Percentiles rank a stretch among this genome's conserved stretches.
phyloP scores from a whole-genome alignment of 768 basidiomycete species.

The Calocybe cyanea region DNA sequence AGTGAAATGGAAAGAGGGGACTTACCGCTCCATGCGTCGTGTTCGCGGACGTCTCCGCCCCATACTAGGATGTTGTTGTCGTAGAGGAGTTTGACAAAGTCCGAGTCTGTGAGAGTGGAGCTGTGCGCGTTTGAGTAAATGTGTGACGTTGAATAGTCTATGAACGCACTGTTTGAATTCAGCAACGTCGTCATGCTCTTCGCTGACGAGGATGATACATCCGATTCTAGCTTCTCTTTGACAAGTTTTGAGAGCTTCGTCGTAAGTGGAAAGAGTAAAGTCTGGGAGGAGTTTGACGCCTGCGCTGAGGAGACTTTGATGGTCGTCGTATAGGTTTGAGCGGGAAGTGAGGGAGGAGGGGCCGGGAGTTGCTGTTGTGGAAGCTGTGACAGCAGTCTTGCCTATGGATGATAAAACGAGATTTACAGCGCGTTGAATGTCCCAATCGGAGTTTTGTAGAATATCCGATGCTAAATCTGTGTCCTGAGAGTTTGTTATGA shows the following conservation, averaged over 20 bases:
- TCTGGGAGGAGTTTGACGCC: slow-evolving; percentile 64
- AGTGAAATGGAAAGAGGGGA: not conserved
- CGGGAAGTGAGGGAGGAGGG: slow-evolving; percentile 45
- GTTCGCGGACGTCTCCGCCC: slow-evolving; percentile 87
- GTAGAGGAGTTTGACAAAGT: slow-evolving; percentile 62
- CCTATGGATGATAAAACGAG: slow-evolving; percentile 44
- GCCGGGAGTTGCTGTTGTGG: slow-evolving; percentile 20
- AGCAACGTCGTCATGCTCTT: slow-evolving; percentile 85
- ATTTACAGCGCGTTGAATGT: slow-evolving; percentile 64
- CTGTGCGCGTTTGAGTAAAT: slow-evolving; percentile 30
- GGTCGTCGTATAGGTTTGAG: slow-evolving; percentile 19
- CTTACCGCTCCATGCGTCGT: slow-evolving; percentile 72
- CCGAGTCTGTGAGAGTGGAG: slow-evolving; percentile 69
- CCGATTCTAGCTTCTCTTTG: slow-evolving; percentile 71
- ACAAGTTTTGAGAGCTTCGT: slow-evolving; percentile 59
- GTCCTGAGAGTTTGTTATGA: slow-evolving; percentile 58
- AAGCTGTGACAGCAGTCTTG: slow-evolving; percentile 24
- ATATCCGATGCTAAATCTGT: slow-evolving; percentile 59
- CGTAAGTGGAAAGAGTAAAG: slow-evolving; percentile 79
- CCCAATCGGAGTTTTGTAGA: slow-evolving; percentile 63
- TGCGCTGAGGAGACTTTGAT: slow-evolving; percentile 3
- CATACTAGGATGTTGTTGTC: slow-evolving; percentile 81
- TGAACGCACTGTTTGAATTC: slow-evolving; percentile 75
- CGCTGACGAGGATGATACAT: slow-evolving; percentile 79
- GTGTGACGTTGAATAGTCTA: not conserved